phyloP scores from a whole-genome alignment of 257 asterid genomes.

The Ballota nigra region DNA sequence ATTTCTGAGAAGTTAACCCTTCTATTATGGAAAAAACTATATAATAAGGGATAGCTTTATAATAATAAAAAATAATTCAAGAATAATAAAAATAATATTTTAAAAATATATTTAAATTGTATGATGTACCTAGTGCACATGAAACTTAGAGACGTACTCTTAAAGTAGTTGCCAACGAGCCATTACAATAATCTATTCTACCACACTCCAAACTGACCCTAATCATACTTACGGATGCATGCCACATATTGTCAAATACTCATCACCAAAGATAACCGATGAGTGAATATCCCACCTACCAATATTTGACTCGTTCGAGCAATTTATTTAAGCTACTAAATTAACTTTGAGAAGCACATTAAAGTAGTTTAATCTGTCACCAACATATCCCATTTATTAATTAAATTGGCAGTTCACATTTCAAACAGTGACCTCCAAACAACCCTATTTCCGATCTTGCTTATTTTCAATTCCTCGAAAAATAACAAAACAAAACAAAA shows the following conservation, averaged over 20 bases:
- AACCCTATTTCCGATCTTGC: not conserved
- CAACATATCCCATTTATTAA: not conserved
- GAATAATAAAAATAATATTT: too few species aligned
- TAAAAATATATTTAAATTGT: too few species aligned
- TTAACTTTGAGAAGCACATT: not conserved
- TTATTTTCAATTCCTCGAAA: not conserved
- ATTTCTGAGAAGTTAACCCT: too few species aligned
- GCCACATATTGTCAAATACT: conserved; percentile 16
- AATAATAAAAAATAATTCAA: too few species aligned
- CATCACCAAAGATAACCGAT: not conserved
- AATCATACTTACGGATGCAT: not conserved
- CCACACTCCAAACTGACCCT: conserved; percentile 8
- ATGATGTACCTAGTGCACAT: too few species aligned
- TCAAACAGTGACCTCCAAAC: not conserved
- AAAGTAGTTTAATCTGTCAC: conserved; percentile 15
- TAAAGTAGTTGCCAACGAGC: not conserved
- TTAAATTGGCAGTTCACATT: not conserved
- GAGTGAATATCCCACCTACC: conserved; percentile 2
- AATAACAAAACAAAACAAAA: not conserved
- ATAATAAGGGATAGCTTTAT: too few species aligned
- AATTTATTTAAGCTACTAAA: not conserved
- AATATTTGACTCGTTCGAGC: conserved; percentile 19
- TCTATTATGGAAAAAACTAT: too few species aligned
- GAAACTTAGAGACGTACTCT: not conserved
- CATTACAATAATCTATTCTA: not conserved